Evolutionary conservation across 2,329 filamentous ascomycete species (phyloP).

Genomic region (Sclerotinia borealis): DNA sequence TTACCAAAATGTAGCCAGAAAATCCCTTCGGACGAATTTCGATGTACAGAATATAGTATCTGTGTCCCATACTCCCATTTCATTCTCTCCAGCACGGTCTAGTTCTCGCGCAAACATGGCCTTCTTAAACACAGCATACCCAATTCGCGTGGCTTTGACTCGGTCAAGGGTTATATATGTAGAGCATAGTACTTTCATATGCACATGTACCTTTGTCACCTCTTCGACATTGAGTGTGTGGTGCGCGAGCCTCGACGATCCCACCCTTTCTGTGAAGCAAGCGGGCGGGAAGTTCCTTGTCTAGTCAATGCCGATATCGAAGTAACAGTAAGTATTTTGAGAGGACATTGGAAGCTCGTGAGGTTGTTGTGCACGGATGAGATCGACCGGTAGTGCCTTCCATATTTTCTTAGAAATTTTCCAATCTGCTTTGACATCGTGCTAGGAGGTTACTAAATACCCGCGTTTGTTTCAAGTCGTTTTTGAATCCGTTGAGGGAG

Average conservation of each 20-base stretch:
- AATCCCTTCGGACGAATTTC: background rate
- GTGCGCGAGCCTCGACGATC: background rate
- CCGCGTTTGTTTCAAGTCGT: background rate
- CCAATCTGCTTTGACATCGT: background rate
- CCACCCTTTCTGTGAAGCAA: background rate
- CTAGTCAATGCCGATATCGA: background rate
- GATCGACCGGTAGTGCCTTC: background rate
- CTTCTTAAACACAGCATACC: background rate
- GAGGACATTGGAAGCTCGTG: background rate
- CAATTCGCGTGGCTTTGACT: background rate
- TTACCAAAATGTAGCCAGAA: background rate
- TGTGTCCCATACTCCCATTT: background rate
- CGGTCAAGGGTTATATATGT: no score
- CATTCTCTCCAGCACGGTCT: background rate
- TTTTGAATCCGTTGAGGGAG: background rate
- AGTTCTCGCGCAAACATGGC: background rate
- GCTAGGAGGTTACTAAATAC: background rate
- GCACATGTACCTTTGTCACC: background rate
- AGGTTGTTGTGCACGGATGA: background rate
- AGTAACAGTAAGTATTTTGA: background rate
- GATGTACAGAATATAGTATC: background rate
- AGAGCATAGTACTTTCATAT: no score
- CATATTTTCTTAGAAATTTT: background rate
- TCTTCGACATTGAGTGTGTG: background rate
- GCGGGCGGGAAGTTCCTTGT: background rate